Evolutionary conservation across 352 stramenopile species (phyloP).

Genomic region (Pythium oligandrum): DNA sequence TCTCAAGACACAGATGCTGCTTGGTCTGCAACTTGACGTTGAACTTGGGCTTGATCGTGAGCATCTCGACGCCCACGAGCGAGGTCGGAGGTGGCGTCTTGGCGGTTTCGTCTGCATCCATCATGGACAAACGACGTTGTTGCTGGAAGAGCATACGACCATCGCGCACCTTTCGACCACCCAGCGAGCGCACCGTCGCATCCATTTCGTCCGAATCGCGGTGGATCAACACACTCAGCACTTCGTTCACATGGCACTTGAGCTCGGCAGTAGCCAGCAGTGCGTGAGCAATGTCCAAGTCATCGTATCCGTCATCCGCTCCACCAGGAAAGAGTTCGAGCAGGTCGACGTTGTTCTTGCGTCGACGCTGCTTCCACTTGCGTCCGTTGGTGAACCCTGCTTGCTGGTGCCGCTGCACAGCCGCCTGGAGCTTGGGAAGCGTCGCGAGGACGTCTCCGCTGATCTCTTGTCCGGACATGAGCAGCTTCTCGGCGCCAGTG

Average conservation of each 20-base stretch:
- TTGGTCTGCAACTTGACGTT: slow-evolving; percentile 8
- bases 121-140: no score
- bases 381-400: slow-evolving; percentile 17
- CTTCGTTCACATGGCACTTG: slow-evolving; percentile 56
- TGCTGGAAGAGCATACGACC: slow-evolving; percentile 30
- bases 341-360: slow-evolving; percentile 33
- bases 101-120: no score
- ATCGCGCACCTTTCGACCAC: no score
- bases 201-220: slow-evolving; percentile 23
- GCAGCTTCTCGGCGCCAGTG: slow-evolving; percentile 12
- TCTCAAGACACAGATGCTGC: slow-evolving; percentile 40
- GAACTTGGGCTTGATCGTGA: slow-evolving; percentile 17
- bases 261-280: slow-evolving; percentile 48
- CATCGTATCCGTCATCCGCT: slow-evolving; percentile 18
- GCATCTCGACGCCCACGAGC: slow-evolving; percentile 14
- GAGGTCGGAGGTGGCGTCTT: no score
- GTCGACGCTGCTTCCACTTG: slow-evolving; percentile 28
- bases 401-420: slow-evolving; percentile 21
- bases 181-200: no score
- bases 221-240: slow-evolving; percentile 48
- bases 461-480: slow-evolving; percentile 49
- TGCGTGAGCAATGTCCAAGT: slow-evolving; percentile 50
- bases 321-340: slow-evolving; percentile 35
- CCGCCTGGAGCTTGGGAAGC: slow-evolving; percentile 48
- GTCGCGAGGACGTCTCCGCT: slow-evolving; percentile 54